Conservation (phyloP, 2,329 filamentous ascomycete genomes). For the Penicillium sp. region DNA sequence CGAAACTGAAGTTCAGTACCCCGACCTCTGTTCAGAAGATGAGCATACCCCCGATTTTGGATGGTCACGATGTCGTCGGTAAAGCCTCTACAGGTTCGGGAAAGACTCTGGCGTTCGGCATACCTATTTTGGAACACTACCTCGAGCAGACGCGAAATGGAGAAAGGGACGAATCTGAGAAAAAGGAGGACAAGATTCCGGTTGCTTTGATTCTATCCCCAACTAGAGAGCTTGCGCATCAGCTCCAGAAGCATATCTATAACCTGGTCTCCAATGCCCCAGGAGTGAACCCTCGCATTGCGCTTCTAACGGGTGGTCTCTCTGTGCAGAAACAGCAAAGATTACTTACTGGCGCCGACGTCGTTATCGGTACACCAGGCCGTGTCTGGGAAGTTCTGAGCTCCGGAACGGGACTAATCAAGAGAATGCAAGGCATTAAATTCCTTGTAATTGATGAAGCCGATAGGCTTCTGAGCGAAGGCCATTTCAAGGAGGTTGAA, state of each 20-base stretch:
- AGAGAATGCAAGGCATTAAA: slow-evolving; percentile 71
- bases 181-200: slow-evolving; percentile 55
- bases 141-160: slow-evolving; percentile 55
- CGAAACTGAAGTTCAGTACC: slow-evolving; percentile 76
- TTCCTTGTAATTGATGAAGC: slow-evolving; percentile 95
- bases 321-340: slow-evolving; percentile 95
- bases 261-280: slow-evolving; percentile 71
- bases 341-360: slow-evolving; percentile 80
- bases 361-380: slow-evolving; percentile 92
- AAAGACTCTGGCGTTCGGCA: slow-evolving; percentile 93
- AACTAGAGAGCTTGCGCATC: slow-evolving; percentile 91
- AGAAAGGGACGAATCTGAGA: slow-evolving; percentile 41
- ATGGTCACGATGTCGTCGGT: slow-evolving; percentile 88
- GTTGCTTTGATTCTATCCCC: slow-evolving; percentile 85
- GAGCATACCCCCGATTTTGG: slow-evolving; percentile 80
- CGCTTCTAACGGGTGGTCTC: slow-evolving; percentile 87
- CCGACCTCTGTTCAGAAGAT: slow-evolving; percentile 82
- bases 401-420: slow-evolving; percentile 70
- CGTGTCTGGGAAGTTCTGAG: slow-evolving; percentile 93
- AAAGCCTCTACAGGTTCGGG: slow-evolving; percentile 97
- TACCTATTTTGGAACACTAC: slow-evolving; percentile 88
- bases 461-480: slow-evolving; percentile 86
- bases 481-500: slow-evolving; percentile 92
- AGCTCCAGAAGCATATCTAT: slow-evolving; percentile 81
- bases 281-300: slow-evolving; percentile 66